Base-by-base conservation (phyloP, 768 basidiomycete species). In the Trichaptum fuscoviolaceum region DNA sequence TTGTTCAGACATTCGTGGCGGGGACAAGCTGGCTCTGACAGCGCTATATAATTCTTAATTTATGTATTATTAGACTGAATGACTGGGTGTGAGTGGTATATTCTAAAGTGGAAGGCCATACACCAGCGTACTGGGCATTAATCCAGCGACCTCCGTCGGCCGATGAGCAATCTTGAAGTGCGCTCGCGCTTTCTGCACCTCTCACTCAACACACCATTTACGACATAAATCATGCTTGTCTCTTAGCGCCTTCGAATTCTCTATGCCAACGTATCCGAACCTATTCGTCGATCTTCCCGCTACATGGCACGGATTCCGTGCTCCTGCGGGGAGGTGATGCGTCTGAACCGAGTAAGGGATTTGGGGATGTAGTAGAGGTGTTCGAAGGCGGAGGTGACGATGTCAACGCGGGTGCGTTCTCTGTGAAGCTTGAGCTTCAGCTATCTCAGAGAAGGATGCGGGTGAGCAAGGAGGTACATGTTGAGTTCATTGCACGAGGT, bases 51-150 rank as follows among this genome's bases (percentile, higher is more conserved):
- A n/a, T n/a, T n/a, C n/a, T n/a, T n/a, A n/a, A n/a, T n/a, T n/a
- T n/a, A n/a, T n/a, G n/a, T n/a, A n/a, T n/a, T n/a, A n/a, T n/a
- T n/a, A n/a, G n/a, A n/a, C n/a, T n/a, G n/a, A n/a, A n/a, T n/a
- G n/a, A n/a, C n/a, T n/a, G n/a, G n/a, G n/a, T n/a, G n/a, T n/a
- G n/a, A n/a, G n/a, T n/a, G n/a, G n/a, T n/a, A n/a, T n/a, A n/a
- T n/a, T n/a, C n/a, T n/a, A n/a, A n/a, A 8, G 84, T 91, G 36
- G 90, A 91, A 69, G 79, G 77, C 0, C 88, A 87, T 70, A 85
- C 86, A 0, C 86, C 88, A 0, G 69, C 91, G 2, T 91, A 91
- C 71, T 92, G 91, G 91, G 86, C 85, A 0, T 84, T 91, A 68
- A 76, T 91, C 25, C 89, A 89, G 65, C 82, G 82, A 2, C 81